A percentile compares a stretch with the other conserved stretches of the same genome.
Evolutionary conservation across 176 grass and related monocot genomes (phyloP).

Genomic region (Hsuehochloa calcarea): DNA sequence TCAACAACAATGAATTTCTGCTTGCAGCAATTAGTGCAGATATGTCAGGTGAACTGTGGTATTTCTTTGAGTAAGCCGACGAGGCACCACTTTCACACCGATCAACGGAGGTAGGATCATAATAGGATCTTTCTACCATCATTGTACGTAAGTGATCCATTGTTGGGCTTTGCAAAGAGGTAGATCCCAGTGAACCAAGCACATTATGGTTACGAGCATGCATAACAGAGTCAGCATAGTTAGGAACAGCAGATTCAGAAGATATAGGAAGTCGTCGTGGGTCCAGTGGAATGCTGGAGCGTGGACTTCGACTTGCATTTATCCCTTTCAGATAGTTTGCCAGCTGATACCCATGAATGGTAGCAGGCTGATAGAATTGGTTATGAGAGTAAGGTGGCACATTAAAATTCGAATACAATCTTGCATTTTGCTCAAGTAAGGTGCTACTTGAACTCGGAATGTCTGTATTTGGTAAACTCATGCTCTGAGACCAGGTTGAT

Average conservation of each 20-base stretch:
- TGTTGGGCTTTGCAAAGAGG: conserved; percentile 39
- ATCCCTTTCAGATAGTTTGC: conserved; percentile 54
- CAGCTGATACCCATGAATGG: conserved; percentile 76
- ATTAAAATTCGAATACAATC: conserved; percentile 37
- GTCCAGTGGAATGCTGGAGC: conserved; percentile 38
- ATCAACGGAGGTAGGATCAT: conserved; percentile 42
- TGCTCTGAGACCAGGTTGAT: conserved; percentile 23
- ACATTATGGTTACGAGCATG: conserved; percentile 20
- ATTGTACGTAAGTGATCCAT: conserved; percentile 26
- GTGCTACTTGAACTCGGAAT: conserved; percentile 7
- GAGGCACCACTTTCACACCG: conserved; percentile 30
- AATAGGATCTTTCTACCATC: conserved; percentile 39
- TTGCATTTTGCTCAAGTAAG: conserved; percentile 39
- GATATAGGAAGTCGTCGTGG: conserved; percentile 24
- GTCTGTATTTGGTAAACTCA: conserved; percentile 23
- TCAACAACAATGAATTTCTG: conserved; percentile 41
- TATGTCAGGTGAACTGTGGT: conserved; percentile 65
- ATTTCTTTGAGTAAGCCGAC: conserved; percentile 59
- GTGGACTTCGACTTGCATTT: conserved; percentile 29
- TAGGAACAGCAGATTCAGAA: conserved; percentile 38
- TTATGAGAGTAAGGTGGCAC: conserved; percentile 37
- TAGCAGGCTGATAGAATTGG: conserved; percentile 59
- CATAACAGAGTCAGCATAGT: conserved; percentile 28
- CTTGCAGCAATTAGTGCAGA: conserved; percentile 55
- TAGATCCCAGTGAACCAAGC: conserved; percentile 36